Percentiles rank a stretch among this genome's conserved stretches.
phyloP scores from a whole-genome alignment of 345 rosid species.

The Acer campestre region DNA sequence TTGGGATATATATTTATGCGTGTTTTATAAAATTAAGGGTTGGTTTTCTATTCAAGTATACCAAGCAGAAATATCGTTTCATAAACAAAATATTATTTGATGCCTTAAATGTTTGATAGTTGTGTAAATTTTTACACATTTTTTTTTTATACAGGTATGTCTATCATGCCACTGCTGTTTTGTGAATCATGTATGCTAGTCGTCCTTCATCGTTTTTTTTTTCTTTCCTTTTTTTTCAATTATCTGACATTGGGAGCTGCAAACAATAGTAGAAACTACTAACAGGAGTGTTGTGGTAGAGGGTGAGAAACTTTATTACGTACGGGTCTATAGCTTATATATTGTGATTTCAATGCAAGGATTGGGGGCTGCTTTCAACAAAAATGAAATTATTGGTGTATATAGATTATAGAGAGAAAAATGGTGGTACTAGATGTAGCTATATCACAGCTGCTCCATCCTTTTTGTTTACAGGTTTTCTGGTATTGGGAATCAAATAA shows the following conservation, averaged over 20 bases:
- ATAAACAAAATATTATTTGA: background rate
- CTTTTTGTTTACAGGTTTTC: background rate
- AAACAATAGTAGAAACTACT: background rate
- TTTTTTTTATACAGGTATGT: background rate
- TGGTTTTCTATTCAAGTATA: slow-evolving; percentile 3
- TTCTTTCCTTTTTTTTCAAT: background rate
- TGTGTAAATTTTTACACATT: background rate
- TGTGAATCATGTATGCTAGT: background rate
- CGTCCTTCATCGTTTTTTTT: background rate
- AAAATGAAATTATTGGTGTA: background rate
- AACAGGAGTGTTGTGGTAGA: background rate
- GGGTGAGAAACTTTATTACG: background rate
- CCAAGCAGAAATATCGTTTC: background rate
- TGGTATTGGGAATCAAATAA: background rate
- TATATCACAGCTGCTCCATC: background rate
- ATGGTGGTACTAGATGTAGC: background rate
- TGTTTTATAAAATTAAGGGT: background rate
- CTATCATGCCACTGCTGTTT: background rate
- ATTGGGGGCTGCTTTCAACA: background rate
- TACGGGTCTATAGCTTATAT: too few species aligned
- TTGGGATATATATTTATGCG: background rate
- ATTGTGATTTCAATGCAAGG: background rate
- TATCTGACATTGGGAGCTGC: background rate
- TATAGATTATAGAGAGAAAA: background rate
- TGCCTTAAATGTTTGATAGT: background rate